Evolutionary conservation across 257 asterid species (phyloP), one percentile per base, ranked within the genome.

Genomic region (Knoxia roxburghii): DNA sequence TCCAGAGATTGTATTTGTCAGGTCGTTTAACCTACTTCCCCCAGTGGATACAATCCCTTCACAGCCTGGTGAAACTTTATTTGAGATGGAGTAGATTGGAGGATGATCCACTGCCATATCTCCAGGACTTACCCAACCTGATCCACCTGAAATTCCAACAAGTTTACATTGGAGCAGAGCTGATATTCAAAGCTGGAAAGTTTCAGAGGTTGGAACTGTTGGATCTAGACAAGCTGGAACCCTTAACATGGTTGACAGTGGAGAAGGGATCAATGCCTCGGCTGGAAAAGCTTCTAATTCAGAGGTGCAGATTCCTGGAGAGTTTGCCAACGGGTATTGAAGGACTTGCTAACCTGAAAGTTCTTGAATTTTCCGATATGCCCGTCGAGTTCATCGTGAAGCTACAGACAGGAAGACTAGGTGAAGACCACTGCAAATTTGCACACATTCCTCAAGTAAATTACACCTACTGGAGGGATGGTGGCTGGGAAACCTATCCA

Each of bases 51-150:
- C 63, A 24, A 37, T 73, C 72, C 57, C 77, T 81, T 15, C 15
- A 43, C 32, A 65, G 71, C 59, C 53, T 81, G 43, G 72, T 73
- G 9, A 81, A 70, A 53, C 41, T 78, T 3, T 66, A 64, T 26
- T 48, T 81, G 51, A 58, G 78, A 61, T 68, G 80, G 77, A 77
- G 75, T 39, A 57, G 23, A n/a, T 73, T 78, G 67, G 51, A 46
- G n/a, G 68, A 78, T 6, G 79, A 81, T 64, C 81, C 81, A 0
- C 81, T 78, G 5, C 55, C 55, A 12, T 57, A 57, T 61, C 80
- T 81, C 21, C 76, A 77, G 66, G 85, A 75, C 65, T 60, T 80
- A 78, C 82, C 82, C 6, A 74, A 72, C 63, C 78, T 77, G 23
- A 71, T 74, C 52, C 74, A 75, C 29, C 65, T 80, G 13, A 72